Conservation (phyloP, 768 basidiomycete genomes). For the Cystofilobasidium macerans region DNA sequence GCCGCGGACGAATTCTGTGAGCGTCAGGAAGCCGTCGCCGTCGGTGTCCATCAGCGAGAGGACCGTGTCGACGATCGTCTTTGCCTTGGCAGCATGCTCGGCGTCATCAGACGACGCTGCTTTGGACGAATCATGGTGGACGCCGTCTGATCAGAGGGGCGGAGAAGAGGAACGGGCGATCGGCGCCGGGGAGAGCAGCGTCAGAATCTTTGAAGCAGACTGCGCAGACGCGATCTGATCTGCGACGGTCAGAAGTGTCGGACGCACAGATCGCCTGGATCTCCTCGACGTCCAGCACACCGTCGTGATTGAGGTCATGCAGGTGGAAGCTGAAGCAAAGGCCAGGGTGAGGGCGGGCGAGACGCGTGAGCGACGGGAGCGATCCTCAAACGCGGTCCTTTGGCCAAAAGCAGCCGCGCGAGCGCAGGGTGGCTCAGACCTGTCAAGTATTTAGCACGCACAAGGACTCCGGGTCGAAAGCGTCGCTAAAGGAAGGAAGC, state of each 20-base stretch:
- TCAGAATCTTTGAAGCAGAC: background rate
- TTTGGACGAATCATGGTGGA: slow-evolving; percentile 25
- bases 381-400: background rate
- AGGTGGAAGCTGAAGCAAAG: slow-evolving; percentile 14
- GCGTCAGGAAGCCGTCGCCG: slow-evolving; percentile 31
- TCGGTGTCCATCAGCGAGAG: slow-evolving; percentile 20
- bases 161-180: background rate
- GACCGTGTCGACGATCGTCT: slow-evolving; percentile 23
- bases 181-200: background rate
- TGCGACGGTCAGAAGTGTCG: background rate
- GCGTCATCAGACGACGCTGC: slow-evolving; percentile 10
- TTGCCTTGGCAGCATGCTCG: slow-evolving; percentile 18
- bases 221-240: too few species aligned
- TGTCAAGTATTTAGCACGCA: background rate
- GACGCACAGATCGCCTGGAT: slow-evolving; percentile 26
- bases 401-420: background rate
- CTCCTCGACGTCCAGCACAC: slow-evolving; percentile 19
- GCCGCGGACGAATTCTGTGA: slow-evolving; percentile 36
- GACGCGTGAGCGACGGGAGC: background rate
- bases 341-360: background rate
- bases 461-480: slow-evolving; percentile 23
- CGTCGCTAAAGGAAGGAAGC: slow-evolving; percentile 8
- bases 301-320: slow-evolving; percentile 25
- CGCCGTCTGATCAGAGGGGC: slow-evolving; percentile 12
- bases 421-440: background rate